A percentile compares a stretch with the other conserved stretches of the same genome.
phyloP scores from a whole-genome alignment of 345 rosid genomes.

The Murraya paniculata region DNA sequence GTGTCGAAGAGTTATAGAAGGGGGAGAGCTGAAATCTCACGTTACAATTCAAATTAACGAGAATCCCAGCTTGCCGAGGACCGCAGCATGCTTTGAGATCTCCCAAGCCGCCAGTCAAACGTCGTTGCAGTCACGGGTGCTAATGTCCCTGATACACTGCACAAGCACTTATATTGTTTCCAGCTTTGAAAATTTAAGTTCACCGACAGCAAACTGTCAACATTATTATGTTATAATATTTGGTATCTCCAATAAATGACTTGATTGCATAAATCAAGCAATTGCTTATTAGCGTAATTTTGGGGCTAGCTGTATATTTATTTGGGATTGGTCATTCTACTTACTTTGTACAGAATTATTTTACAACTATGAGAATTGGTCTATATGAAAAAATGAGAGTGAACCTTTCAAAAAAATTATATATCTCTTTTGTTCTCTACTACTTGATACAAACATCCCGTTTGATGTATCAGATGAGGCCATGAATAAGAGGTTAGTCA shows the following conservation, averaged over 20 bases:
- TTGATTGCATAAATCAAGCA: too few relatives aligned
- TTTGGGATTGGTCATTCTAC: too few relatives aligned
- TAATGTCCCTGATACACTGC: conserved; percentile 39
- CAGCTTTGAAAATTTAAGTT: background rate
- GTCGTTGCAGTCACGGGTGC: background rate
- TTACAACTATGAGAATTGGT: too few relatives aligned
- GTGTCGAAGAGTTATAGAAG: conserved; percentile 28
- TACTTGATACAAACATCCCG: too few relatives aligned
- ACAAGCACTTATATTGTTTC: conserved; percentile 27
- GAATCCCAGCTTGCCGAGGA: conserved; percentile 23
- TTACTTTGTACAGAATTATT: too few relatives aligned
- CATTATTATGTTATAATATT: too few relatives aligned
- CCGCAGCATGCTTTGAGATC: conserved; percentile 24
- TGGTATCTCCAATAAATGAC: too few relatives aligned
- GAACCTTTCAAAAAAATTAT: too few relatives aligned
- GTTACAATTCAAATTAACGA: conserved; percentile 34
- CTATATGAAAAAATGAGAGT: too few relatives aligned
- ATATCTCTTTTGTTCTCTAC: too few relatives aligned
- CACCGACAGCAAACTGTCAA: conserved; percentile 25
- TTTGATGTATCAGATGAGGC: conserved; percentile 15
- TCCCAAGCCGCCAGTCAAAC: conserved; percentile 18
- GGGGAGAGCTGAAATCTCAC: conserved; percentile 29
- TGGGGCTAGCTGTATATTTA: too few relatives aligned
- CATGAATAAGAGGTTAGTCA: conserved; percentile 16
- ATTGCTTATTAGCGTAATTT: too few relatives aligned